A percentile compares a stretch with the other conserved stretches of the same genome.
Conservation (phyloP, 176 grass and related monocot species). For the Saccharum officinarum region DNA sequence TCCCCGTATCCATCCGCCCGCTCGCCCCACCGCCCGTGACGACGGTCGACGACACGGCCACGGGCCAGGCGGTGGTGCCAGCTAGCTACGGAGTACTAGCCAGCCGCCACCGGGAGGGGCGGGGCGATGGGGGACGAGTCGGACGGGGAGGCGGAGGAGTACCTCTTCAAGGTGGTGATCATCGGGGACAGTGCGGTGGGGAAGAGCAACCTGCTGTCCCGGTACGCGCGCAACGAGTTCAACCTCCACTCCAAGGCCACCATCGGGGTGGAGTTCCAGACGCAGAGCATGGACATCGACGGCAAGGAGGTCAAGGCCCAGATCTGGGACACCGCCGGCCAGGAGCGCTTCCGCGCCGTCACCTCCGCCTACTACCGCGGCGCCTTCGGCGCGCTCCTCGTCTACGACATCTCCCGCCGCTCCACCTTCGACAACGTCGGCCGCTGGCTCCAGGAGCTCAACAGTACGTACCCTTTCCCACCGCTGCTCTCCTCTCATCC, state of each 20-base stretch:
- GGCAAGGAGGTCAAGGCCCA: conserved; percentile 94
- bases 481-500: too few relatives aligned
- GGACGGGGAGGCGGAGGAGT: conserved; percentile 67
- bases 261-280: conserved; percentile 80
- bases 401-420: conserved; percentile 66
- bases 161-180: conserved; percentile 78
- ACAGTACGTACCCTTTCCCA: conserved; percentile 28
- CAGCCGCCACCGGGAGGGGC: background rate
- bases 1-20: background rate
- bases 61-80: background rate
- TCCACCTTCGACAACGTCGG: conserved; percentile 65
- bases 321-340: conserved; percentile 97
- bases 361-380: conserved; percentile 69
- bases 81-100: background rate
- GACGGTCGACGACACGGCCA: background rate
- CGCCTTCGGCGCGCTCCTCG: conserved; percentile 61
- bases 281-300: conserved; percentile 63
- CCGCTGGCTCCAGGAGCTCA: conserved; percentile 62
- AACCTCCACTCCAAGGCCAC: conserved; percentile 74
- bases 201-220: conserved; percentile 64
- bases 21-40: background rate
- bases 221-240: conserved; percentile 73
- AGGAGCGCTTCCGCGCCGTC: conserved; percentile 81
- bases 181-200: conserved; percentile 70
- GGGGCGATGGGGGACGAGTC: conserved; percentile 46